Evolutionary conservation across 106 monocot species (phyloP), one percentile per base, ranked within the genome.

Genomic region (Amphibolis antarctica): DNA sequence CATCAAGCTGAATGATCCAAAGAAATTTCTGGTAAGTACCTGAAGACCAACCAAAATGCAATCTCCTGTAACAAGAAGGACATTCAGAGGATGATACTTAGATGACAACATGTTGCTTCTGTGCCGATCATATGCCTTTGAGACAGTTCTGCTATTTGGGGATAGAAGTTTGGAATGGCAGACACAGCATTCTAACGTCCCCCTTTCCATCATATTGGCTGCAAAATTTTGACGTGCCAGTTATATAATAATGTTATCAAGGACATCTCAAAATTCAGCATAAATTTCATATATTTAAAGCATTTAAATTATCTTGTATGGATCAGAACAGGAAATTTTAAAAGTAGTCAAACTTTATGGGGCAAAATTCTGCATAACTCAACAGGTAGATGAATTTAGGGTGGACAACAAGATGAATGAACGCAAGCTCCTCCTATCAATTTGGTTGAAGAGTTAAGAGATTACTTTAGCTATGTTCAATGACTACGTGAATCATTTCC

Each of bases 21-120:
- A 23, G 21, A 5, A 58, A 36, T 36, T 36, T 7, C 36, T 7
- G 2, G 12, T 28, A 63, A 46, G 73, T 57, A 93, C 93, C 88
- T 88, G 88, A 20, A 93, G 81, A 56, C 93, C 88, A 23, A 85
- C 85, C 64, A 93, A 75, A 46, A 85, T 45, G 71, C 93, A 93
- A 47, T 93, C 93, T 28, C 93, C 93, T 22, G 69, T 71, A 60
- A 93, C 93, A 51, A 93, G 68, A 53, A 88, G 69, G 42, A 83
- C 56, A 56, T 83, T 85, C 17, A 93, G 82, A 18, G 88, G 85
- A 9, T 78, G 88, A 30, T 69, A 58, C 64, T 77, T 88, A 11
- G 85, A 73, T 2, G 93, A 85, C 50, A n/a, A n/a, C n/a, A 78
- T 21, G 42, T 72, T 77, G 75, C 70, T 82, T 45, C 67, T 74